These are phyloP conservation scores for Rubroboletus satanas DNA, from an alignment of 768 basidiomycete species.

Conservation along the genomic window DNA sequence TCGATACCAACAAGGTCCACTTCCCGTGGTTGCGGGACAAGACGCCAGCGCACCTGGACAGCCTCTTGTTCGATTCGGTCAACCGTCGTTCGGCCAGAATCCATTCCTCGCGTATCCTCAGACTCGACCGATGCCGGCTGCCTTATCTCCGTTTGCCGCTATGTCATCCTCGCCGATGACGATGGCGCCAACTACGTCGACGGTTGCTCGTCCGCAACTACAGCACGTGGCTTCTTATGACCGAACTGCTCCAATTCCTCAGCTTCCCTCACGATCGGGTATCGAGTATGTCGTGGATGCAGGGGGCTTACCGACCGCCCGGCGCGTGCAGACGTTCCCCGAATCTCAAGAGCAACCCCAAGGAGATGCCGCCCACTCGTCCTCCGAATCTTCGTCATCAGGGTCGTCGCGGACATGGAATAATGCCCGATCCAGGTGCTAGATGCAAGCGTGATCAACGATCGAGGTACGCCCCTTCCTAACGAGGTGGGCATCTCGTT, in stretches of 20 bases:
- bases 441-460: slow-evolving; percentile 5
- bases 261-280: slow-evolving; percentile 7
- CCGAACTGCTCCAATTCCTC: neutral
- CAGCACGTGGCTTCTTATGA: slow-evolving; percentile 10
- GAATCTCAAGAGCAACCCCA: slow-evolving; percentile 2
- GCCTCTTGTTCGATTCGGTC: slow-evolving; percentile 17
- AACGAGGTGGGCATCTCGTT: neutral
- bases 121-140: neutral
- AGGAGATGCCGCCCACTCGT: neutral
- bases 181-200: neutral
- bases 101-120: slow-evolving; percentile 13
- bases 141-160: slow-evolving; percentile 7
- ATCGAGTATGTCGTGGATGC: slow-evolving; percentile 14
- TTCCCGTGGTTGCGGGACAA: slow-evolving; percentile 14
- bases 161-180: slow-evolving; percentile 7
- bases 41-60: slow-evolving; percentile 7
- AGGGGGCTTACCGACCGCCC: slow-evolving; percentile 4
- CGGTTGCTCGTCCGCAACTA: neutral
- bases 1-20: slow-evolving; percentile 22
- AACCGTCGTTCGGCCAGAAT: slow-evolving; percentile 24
- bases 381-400: slow-evolving; percentile 16
- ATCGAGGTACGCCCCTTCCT: neutral
- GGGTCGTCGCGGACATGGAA: slow-evolving; percentile 22
- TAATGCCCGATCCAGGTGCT: slow-evolving; percentile 5
- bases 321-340: slow-evolving; percentile 5